Conservation (phyloP, 768 basidiomycete genomes). For the Mycena maculata region DNA sequence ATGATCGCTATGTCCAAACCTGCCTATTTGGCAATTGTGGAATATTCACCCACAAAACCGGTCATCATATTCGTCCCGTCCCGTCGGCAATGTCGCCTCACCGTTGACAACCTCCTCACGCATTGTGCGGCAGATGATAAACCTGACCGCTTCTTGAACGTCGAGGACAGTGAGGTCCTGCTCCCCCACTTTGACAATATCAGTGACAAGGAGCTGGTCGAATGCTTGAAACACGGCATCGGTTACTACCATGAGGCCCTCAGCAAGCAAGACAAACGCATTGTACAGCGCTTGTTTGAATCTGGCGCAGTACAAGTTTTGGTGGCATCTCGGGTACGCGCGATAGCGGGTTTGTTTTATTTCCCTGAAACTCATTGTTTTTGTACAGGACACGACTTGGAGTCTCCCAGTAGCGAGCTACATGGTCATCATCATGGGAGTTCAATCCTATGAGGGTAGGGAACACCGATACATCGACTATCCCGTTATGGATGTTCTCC, state of each 20-base stretch:
- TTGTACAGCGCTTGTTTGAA: slow-evolving; percentile 92
- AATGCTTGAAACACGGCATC: slow-evolving; percentile 89
- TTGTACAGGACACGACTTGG: slow-evolving; percentile 92
- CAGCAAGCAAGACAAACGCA: slow-evolving; percentile 90
- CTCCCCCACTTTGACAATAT: slow-evolving; percentile 91
- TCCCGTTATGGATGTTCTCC: slow-evolving; percentile 97
- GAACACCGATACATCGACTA: slow-evolving; percentile 99
- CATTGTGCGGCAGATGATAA: slow-evolving; percentile 92
- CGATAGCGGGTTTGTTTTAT: not conserved
- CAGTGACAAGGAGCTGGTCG: slow-evolving; percentile 77
- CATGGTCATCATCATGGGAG: slow-evolving; percentile 99
- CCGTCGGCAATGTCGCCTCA: slow-evolving; percentile 92
- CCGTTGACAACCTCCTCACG: slow-evolving; percentile 89
- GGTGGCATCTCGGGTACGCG: slow-evolving; percentile 88
- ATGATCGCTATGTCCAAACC: slow-evolving; percentile 99
- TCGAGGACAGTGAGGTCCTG: slow-evolving; percentile 78
- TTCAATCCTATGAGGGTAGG: slow-evolving; percentile 95
- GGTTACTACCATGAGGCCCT: slow-evolving; percentile 97
- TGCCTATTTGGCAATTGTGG: slow-evolving; percentile 91
- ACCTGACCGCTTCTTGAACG: slow-evolving; percentile 88
- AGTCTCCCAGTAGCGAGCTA: slow-evolving; percentile 92
- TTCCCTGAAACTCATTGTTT: not conserved
- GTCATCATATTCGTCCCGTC: slow-evolving; percentile 95
- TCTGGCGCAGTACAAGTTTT: slow-evolving; percentile 95
- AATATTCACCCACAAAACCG: slow-evolving; percentile 87